Evolutionary conservation across 306 rosid species (phyloP).

Genomic region (Acacia melanoxylon): DNA sequence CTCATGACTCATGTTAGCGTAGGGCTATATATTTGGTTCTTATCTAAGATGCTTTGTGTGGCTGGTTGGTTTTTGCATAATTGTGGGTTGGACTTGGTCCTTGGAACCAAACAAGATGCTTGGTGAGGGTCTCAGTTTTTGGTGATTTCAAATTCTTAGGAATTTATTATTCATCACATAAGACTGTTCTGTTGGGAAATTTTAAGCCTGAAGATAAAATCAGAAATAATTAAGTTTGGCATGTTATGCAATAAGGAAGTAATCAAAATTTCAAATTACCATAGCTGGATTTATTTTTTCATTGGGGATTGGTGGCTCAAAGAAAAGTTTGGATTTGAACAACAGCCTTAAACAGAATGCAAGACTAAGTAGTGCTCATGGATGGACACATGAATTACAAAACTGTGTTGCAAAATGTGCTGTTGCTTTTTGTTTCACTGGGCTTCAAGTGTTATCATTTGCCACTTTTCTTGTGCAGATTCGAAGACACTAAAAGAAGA

Average conservation of each 20-base stretch:
- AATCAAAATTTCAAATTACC: not conserved
- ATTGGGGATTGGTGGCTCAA: not conserved
- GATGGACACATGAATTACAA: not conserved
- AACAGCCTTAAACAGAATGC: not conserved
- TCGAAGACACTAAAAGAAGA: conserved; percentile 94
- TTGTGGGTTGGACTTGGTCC: not conserved
- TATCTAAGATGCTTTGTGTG: not conserved
- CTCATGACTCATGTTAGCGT: not conserved
- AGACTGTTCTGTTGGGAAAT: not conserved
- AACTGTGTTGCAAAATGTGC: not conserved
- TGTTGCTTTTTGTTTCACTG: conserved; percentile 1
- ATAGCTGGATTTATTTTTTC: not conserved
- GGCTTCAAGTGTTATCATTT: conserved; percentile 2
- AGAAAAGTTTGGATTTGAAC: not conserved
- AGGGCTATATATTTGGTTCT: not conserved
- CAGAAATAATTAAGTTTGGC: not conserved
- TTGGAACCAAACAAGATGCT: not conserved
- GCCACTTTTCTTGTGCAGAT: conserved; percentile 47
- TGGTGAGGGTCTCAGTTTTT: not conserved
- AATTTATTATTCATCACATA: not conserved
- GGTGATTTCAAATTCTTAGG: not conserved
- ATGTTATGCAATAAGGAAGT: not conserved
- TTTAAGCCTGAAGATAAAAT: not conserved
- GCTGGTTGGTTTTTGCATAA: not conserved
- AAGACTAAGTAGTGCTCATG: not conserved